A percentile compares a stretch with the other conserved stretches of the same genome.
Conservation (phyloP, 805 yeast species). For the Myxozyma neotropica region DNA sequence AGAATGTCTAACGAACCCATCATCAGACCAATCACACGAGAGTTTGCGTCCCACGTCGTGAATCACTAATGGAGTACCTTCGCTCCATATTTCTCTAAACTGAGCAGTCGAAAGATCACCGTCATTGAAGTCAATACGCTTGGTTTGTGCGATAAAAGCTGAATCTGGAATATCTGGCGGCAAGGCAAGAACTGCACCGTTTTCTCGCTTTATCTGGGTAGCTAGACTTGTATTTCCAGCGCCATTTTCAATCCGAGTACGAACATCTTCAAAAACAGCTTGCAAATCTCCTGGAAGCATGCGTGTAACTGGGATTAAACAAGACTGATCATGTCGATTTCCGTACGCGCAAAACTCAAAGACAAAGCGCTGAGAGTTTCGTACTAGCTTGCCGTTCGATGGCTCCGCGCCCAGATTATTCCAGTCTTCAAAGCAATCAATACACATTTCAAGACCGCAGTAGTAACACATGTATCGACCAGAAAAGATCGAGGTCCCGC, state of each 20-base stretch:
- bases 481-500: slow-evolving; percentile 28
- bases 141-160: slow-evolving; percentile 5
- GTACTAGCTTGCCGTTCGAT: slow-evolving; percentile 12
- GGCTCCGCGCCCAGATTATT: slow-evolving; percentile 16
- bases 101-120: slow-evolving; percentile 14
- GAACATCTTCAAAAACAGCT: slow-evolving; percentile 6
- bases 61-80: slow-evolving; percentile 25
- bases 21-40: slow-evolving; percentile 18
- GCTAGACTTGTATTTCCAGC: not conserved
- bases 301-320: slow-evolving; percentile 23
- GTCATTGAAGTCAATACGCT: slow-evolving; percentile 7
- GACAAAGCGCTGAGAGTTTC: slow-evolving; percentile 25
- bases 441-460: slow-evolving; percentile 33
- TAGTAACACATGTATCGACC: slow-evolving; percentile 30
- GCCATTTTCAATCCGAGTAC: slow-evolving; percentile 1
- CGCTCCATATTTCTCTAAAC: slow-evolving; percentile 21
- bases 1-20: slow-evolving; percentile 1
- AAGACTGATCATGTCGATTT: slow-evolving; percentile 20
- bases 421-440: slow-evolving; percentile 30
- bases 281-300: slow-evolving; percentile 21
- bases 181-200: not conserved
- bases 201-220: not conserved
- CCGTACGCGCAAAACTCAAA: slow-evolving; percentile 32
- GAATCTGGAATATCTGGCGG: not conserved
- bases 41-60: slow-evolving; percentile 12